Evolutionary conservation across 257 asterid genomes (phyloP), one percentile per base, ranked within the genome.

Genomic region (Plantago major): DNA sequence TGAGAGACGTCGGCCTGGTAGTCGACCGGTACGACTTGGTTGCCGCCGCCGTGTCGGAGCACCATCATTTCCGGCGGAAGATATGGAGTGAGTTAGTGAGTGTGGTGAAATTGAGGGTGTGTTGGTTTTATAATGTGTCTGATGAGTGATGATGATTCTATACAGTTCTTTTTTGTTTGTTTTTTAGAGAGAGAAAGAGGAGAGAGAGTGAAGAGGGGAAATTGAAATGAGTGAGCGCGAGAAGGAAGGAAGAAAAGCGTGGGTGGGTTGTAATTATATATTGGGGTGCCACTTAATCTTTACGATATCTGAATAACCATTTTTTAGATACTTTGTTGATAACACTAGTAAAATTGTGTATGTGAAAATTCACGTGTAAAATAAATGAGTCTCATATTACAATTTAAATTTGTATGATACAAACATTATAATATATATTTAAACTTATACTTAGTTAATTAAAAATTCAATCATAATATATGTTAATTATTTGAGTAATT

Each of bases 21-120:
- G 79, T 84, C 76, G 12, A 89, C 78, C n/a, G 96, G 96, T 58
- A 83, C 82, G 10, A 89, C 84, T 65, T 89, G 95, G 51, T 71
- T 83, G 54, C 81, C 90, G 17, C 76, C 75, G 56, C 78, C 72
- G 63, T 82, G 83, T 30, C 87, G 64, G 46, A 79, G 77, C 33
- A 79, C 76, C 70, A 71, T 79, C 78, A 76, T 74, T 73, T 74
- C 65, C 69, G 67, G 69, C 71, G 48, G 55, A 65, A 59, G 49
- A 56, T 28, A 19, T 11, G 64, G 58, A 10, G 68, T 8, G 47
- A 63, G 68, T 11, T 51, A 49, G 54, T 14, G 66, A 54, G 49
- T 44, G 65, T 45, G 69, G 44, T 19, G 71, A 10, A 22, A 22
- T 22, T 22, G 47, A 66, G 72, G 19, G 8, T 56, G 38, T 40